A percentile compares a stretch with the other conserved stretches of the same genome.
Conservation (phyloP, 2,329 filamentous ascomycete species). For the Trichoderma koningii region DNA sequence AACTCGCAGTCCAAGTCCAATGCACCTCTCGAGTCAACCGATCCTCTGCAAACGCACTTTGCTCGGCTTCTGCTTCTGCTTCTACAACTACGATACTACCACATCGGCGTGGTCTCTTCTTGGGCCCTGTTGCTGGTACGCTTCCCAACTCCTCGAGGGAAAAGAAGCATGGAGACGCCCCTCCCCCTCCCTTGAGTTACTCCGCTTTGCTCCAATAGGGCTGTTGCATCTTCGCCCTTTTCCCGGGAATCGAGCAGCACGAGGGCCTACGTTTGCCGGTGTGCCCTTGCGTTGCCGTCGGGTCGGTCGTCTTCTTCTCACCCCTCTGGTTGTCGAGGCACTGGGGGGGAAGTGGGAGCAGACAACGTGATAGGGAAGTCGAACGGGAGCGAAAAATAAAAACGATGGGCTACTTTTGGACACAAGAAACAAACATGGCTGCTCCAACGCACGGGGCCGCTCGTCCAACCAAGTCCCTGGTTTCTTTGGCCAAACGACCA, state of each 20-base stretch:
- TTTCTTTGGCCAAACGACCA: constrained; percentile 23
- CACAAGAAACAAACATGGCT: constrained; percentile 25
- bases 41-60: constrained; percentile 26
- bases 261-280: not conserved
- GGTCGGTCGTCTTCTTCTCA: not conserved
- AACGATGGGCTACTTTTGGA: constrained; percentile 18
- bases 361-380: constrained; percentile 7
- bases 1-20: constrained; percentile 9
- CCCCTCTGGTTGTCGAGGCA: not conserved
- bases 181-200: constrained; percentile 6
- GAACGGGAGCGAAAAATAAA: not conserved
- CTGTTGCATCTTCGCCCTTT: constrained; percentile 18
- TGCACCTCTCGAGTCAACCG: constrained; percentile 22
- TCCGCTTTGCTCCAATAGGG: constrained; percentile 25
- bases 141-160: constrained; percentile 1
- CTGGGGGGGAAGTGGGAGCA: not conserved
- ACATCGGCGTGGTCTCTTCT: constrained; percentile 16
- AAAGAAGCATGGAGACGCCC: constrained; percentile 17
- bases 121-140: constrained; percentile 11
- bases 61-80: constrained; percentile 18
- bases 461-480: constrained; percentile 22
- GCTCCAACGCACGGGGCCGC: constrained; percentile 18
- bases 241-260: not conserved
- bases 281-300: constrained; percentile 14
- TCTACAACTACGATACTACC: constrained; percentile 7